A percentile compares a stretch with the other conserved stretches of the same genome.
Evolutionary conservation across 176 grass and related monocot genomes (phyloP).

Genomic region (Juncus effusus): DNA sequence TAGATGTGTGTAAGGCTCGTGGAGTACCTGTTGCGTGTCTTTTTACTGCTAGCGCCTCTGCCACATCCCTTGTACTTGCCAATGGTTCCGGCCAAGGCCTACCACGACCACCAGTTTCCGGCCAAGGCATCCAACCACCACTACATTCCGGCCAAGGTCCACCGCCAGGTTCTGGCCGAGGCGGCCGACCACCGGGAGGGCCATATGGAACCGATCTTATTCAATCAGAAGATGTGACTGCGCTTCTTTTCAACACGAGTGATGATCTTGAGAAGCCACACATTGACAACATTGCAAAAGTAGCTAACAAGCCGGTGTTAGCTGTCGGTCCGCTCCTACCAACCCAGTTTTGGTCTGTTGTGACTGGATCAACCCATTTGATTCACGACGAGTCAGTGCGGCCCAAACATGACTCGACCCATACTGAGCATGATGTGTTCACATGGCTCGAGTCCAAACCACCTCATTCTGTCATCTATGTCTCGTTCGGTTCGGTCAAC

Average conservation of each 20-base stretch:
- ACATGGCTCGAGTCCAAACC: conserved; percentile 38
- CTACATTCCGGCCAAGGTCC: neutral
- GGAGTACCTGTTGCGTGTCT: conserved; percentile 14
- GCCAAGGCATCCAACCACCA: neutral
- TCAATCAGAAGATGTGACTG: conserved; percentile 14
- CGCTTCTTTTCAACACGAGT: conserved; percentile 37
- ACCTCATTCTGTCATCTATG: conserved; percentile 31
- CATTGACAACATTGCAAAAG: conserved; percentile 23
- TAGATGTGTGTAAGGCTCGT: conserved; percentile 22
- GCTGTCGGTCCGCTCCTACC: conserved; percentile 41
- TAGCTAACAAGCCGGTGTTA: conserved; percentile 28
- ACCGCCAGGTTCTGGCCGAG: neutral
- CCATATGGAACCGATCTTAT: conserved; percentile 3
- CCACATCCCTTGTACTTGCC: neutral
- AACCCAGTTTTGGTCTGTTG: conserved; percentile 27
- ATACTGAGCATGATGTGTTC: conserved; percentile 25
- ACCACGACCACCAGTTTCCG: too few species aligned
- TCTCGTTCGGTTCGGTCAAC: conserved; percentile 39
- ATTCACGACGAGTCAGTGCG: conserved; percentile 25
- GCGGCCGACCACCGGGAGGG: neutral
- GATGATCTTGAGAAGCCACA: conserved; percentile 33
- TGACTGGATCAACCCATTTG: conserved; percentile 13
- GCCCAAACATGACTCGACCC: neutral
- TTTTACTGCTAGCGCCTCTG: conserved; percentile 39
- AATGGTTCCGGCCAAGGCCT: neutral